Evolutionary conservation across 441 rosid genomes (phyloP), one percentile per base, ranked within the genome.

Genomic region (Gossypium trilobum): DNA sequence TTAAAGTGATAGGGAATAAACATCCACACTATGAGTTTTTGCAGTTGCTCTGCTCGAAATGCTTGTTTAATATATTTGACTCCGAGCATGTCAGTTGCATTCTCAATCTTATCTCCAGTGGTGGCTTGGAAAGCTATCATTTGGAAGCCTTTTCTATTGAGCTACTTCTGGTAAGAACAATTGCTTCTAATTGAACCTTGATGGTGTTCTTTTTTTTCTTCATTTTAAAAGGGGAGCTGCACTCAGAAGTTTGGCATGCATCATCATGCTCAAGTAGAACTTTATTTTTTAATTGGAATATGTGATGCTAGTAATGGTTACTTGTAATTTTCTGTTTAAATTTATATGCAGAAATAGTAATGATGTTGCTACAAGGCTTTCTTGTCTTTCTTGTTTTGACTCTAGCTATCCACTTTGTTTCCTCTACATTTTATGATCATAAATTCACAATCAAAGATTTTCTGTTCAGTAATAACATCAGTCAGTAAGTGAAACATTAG

Each of bases 161-260:
- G 73, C 84, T 95, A 82, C 89, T 95, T 77, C 80, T 83, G 89
- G 99, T 94, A 83, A 86, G 91, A 80, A 60, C 52, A 74, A n/a
- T 44, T 56, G 66, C 50, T 42, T 10, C 71, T 71, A 1, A 13
- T 51, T 66, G 17, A 36, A 67, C 23, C 11, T 63, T 50, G 54
- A 7, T 51, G 5, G 6, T 36, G 36, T 65, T 39, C 7, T 70
- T 55, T 60, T 60, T 52, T 56, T 20, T 23, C 13, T 5, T 58
- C 20, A 29, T 51, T 73, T 14, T 65, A 67, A 73, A 56, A 72
- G 54, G 68, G 36, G 70, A 57, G 69, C 46, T 44, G 55, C n/a
- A 2, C 56, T 72, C 60, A 22, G 36, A 56, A 55, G 50, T 23
- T 51, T 69, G 3, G 31, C 2, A 31, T 4, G 13, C 64, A 31